Conservation (phyloP, 192 early-diverging fungal species). For the Backusella australiensis region DNA sequence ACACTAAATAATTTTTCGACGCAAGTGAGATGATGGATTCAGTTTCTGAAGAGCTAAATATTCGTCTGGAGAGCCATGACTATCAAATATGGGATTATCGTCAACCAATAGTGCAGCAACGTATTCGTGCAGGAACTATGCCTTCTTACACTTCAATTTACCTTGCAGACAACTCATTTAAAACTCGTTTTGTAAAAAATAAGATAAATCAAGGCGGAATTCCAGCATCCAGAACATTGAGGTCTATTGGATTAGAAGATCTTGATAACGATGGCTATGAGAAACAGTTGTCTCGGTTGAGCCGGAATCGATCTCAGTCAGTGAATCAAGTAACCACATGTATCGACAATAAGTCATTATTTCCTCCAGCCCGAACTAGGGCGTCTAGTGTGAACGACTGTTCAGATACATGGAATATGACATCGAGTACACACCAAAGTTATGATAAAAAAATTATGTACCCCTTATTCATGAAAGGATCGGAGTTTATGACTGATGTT, state of each 20-base stretch:
- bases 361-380: not conserved
- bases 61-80: not conserved
- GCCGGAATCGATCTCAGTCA: slow-evolving; percentile 25
- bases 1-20: not conserved
- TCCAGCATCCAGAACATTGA: slow-evolving; percentile 21
- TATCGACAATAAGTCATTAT: not conserved
- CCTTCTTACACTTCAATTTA: not conserved
- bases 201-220: not conserved
- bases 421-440: not conserved
- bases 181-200: not conserved
- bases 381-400: not conserved
- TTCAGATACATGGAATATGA: not conserved
- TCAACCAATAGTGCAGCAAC: not conserved
- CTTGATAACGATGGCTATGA: not conserved
- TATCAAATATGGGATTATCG: not conserved
- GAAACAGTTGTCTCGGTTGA: not conserved
- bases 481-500: slow-evolving; percentile 12
- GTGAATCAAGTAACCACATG: not conserved
- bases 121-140: not conserved
- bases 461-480: slow-evolving; percentile 11
- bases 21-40: not conserved
- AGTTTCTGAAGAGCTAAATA: not conserved
- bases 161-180: not conserved
- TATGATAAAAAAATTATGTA: not conserved
- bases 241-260: slow-evolving; percentile 26